Percentiles rank a stretch among this genome's conserved stretches.
Conservation (phyloP, 2,329 filamentous ascomycete species). For the Ascochyta fabae region DNA sequence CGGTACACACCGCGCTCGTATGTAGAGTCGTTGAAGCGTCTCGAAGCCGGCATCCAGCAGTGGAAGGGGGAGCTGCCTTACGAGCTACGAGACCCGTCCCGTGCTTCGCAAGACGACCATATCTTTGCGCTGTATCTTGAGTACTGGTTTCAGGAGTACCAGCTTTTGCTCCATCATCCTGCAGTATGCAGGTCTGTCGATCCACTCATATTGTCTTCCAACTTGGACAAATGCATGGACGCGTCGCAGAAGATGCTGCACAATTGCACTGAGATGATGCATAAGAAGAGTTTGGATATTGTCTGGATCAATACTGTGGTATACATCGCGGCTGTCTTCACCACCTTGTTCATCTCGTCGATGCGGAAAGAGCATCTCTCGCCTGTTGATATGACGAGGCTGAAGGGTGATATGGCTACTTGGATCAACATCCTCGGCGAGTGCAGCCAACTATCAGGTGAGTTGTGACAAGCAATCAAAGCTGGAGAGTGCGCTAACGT, state of each 20-base stretch:
- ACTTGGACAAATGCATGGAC: conserved; percentile 66
- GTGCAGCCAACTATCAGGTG: conserved; percentile 71
- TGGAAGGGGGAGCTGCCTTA: conserved; percentile 71
- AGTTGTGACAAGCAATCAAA: conserved; percentile 26
- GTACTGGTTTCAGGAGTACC: conserved; percentile 57
- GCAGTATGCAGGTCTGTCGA: conserved; percentile 59
- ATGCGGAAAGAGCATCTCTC: conserved; percentile 69
- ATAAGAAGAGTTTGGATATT: conserved; percentile 73
- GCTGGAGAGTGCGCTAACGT: not conserved
- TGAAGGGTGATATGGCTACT: conserved; percentile 71
- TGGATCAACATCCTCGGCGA: conserved; percentile 74
- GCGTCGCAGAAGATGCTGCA: conserved; percentile 69
- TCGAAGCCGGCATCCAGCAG: conserved; percentile 69
- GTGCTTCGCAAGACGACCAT: conserved; percentile 55
- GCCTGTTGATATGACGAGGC: conserved; percentile 62
- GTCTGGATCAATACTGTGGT: conserved; percentile 79
- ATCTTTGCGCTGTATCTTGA: conserved; percentile 59
- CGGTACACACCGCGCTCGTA: conserved; percentile 69
- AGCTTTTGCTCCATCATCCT: conserved; percentile 61
- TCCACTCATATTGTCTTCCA: conserved; percentile 65
- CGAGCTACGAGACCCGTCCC: conserved; percentile 60
- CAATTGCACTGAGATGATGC: conserved; percentile 65
- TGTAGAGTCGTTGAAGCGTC: conserved; percentile 64
- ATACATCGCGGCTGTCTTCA: conserved; percentile 76
- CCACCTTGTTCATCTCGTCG: conserved; percentile 72